Conservation (phyloP, 2,329 filamentous ascomycete species). For the Fusarium anguioides region DNA sequence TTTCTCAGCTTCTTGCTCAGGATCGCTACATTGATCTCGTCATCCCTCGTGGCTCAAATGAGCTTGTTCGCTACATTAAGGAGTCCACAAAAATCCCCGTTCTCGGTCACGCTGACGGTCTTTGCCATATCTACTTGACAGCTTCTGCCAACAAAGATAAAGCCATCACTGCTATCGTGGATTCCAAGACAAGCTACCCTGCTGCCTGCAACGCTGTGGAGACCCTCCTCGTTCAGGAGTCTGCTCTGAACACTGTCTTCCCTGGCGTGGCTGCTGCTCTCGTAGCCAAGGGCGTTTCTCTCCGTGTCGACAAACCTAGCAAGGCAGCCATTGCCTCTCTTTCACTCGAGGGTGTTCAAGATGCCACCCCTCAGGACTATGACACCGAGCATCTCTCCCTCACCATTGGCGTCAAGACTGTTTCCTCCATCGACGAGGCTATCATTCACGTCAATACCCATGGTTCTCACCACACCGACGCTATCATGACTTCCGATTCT, state of each 20-base stretch:
- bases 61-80: conserved; percentile 91
- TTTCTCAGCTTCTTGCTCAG: conserved; percentile 86
- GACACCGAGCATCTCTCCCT: conserved; percentile 91
- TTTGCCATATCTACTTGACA: conserved; percentile 89
- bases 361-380: conserved; percentile 78
- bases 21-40: conserved; percentile 94
- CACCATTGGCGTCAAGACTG: conserved; percentile 83
- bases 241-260: conserved; percentile 73
- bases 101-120: conserved; percentile 92
- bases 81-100: conserved; percentile 93
- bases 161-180: conserved; percentile 81
- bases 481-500: conserved; percentile 79
- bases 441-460: conserved; percentile 91
- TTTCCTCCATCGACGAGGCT: conserved; percentile 75
- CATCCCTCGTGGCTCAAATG: conserved; percentile 91
- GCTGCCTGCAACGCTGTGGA: conserved; percentile 97
- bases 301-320: conserved; percentile 80
- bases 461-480: conserved; percentile 94
- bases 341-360: conserved; percentile 65
- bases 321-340: conserved; percentile 69
- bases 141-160: conserved; percentile 77
- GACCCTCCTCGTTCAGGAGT: conserved; percentile 85
- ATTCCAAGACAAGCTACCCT: conserved; percentile 94
- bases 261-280: conserved; percentile 80
- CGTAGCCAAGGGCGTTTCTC: conserved; percentile 78